These are phyloP conservation scores for Scedosporium aurantiacum DNA, from an alignment of 2,329 filamentous ascomycete genomes.

Conservation along the genomic window DNA sequence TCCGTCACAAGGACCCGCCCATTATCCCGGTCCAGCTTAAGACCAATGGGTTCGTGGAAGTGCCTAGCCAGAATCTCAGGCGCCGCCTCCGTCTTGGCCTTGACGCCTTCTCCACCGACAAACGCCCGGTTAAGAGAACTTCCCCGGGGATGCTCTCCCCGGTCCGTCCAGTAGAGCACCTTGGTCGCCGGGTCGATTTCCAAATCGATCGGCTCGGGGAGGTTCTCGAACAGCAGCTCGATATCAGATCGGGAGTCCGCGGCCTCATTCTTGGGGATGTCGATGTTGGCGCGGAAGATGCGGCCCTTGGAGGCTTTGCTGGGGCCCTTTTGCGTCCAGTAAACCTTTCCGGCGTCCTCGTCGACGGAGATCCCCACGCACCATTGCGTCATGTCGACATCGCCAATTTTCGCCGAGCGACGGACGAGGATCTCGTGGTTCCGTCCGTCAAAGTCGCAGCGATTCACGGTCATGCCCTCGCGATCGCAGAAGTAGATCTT, in stretches of 20 bases:
- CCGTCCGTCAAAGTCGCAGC: constrained; percentile 27
- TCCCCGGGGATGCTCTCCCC: constrained; percentile 44
- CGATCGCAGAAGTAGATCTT: constrained; percentile 33
- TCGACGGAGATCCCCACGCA: constrained; percentile 45
- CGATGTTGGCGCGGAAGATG: constrained; percentile 38
- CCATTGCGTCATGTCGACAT: constrained; percentile 31
- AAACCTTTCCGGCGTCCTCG: constrained; percentile 30
- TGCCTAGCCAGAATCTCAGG: constrained; percentile 19
- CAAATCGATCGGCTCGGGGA: constrained; percentile 48
- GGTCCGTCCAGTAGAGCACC: constrained; percentile 48
- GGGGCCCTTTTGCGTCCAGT: constrained; percentile 50
- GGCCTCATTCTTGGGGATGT: constrained; percentile 22
- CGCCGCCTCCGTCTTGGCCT: not conserved
- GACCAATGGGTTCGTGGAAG: constrained; percentile 35
- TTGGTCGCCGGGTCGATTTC: constrained; percentile 35
- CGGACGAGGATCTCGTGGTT: constrained; percentile 27
- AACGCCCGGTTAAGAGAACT: constrained; percentile 36
- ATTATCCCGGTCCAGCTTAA: constrained; percentile 26
- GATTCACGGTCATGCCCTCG: constrained; percentile 29
- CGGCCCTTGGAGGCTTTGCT: constrained; percentile 38
- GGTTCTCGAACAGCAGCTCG: constrained; percentile 26
- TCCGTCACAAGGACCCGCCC: constrained; percentile 27
- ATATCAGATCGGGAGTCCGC: constrained; percentile 28
- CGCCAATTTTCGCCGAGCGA: constrained; percentile 15
- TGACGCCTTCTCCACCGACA: constrained; percentile 3